Base-by-base conservation (phyloP, 495 filamentous ascomycete species). In the Evansstolkia leycettana region DNA sequence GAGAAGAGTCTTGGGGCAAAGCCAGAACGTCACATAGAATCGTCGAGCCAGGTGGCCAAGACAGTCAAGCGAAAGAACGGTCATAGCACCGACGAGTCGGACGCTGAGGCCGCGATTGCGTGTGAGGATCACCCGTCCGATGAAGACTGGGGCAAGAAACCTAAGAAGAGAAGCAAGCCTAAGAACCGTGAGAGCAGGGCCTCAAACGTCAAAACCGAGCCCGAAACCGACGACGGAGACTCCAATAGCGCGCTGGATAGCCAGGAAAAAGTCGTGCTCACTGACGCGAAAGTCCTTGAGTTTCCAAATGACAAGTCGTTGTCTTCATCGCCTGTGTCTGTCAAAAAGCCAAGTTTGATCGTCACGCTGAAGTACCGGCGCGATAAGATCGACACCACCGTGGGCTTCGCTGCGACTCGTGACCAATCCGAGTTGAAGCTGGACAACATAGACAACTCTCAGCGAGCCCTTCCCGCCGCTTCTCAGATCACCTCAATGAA, bases 51-150 rank as follows among this genome's bases (percentile, higher is more conserved):
- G n/a, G n/a, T n/a, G n/a, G 31, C 28, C 30, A 17, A 14, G 25
- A 12, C 14, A 9, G 23, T n/a, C 13, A 14, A 23, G 33, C 9
- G 27, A 23, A 23, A 23, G 20, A 23, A 23, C 20, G 9, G 20
- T 29, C 27, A 26, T 11, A 6, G 7, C 6, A 11, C 7, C 16
- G 7, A 6, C 17, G 31, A 33, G 6, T 18, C 12, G 7, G 31
- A 38, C 1, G 25, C 23, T 18, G 31, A 40, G 26, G 17, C 7
- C 31, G 31, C 43, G 28, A 29, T 46, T 23, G 20, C 29, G 7
- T 20, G 36, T 2, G 35, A 44, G 7, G 41, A 54, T 18, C 41
- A 54, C 13, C 43, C 31, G 4, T 52, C 46, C 14, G 55, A 59
- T 30, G 45, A 45, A 5, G 48, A 51, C 9, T 51, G 43, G 29